These are phyloP conservation scores for Skeletonema potamos DNA, from an alignment of 108 stramenopile species.

Conservation along the genomic window DNA sequence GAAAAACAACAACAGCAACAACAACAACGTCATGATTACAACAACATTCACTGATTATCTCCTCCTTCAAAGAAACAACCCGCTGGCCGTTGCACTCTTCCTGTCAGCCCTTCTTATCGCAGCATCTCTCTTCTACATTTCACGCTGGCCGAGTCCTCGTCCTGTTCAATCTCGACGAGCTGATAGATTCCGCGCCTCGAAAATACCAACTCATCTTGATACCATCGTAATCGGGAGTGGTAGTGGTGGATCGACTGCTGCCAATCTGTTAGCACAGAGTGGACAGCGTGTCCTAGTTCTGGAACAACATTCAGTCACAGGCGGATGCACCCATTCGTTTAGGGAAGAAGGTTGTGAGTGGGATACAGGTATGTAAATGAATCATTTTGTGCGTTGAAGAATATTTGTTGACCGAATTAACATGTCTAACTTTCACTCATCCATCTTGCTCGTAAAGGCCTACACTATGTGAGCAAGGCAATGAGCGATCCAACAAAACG, in stretches of 20 bases:
- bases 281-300: slow-evolving; percentile 59
- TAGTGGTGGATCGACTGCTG: slow-evolving; percentile 61
- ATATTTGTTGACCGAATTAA: background rate
- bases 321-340: slow-evolving; percentile 67
- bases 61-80: slow-evolving; percentile 1
- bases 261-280: slow-evolving; percentile 47
- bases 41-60: slow-evolving; percentile 19
- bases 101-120: slow-evolving; percentile 7
- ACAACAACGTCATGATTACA: slow-evolving; percentile 15
- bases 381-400: background rate
- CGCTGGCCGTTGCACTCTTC: slow-evolving; percentile 1
- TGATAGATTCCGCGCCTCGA: slow-evolving; percentile 30
- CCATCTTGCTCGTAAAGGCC: background rate
- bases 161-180: slow-evolving; percentile 47
- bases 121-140: slow-evolving; percentile 13
- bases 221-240: slow-evolving; percentile 75
- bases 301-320: slow-evolving; percentile 60
- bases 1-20: background rate
- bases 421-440: background rate
- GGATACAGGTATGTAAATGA: slow-evolving; percentile 36
- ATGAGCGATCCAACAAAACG: slow-evolving; percentile 36
- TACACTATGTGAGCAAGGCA: slow-evolving; percentile 46
- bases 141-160: slow-evolving; percentile 19
- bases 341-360: slow-evolving; percentile 50
- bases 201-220: slow-evolving; percentile 49